Conservation (phyloP, 345 rosid genomes). For the Bruguiera gymnorhiza region DNA sequence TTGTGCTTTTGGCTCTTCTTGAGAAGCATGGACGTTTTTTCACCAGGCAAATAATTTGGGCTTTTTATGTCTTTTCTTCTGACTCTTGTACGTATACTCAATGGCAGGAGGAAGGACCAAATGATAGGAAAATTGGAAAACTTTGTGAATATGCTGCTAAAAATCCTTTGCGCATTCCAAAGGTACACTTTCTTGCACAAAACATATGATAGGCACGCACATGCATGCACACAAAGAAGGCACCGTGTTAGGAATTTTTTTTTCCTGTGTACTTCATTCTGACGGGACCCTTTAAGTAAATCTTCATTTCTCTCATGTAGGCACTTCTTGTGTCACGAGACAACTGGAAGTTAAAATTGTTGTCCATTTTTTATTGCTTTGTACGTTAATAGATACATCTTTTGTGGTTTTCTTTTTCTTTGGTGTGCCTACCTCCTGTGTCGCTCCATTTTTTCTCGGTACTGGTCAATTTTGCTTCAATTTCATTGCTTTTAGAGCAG, state of each 20-base stretch:
- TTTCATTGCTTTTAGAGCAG: neutral
- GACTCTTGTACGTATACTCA: constrained; percentile 2
- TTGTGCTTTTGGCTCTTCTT: neutral
- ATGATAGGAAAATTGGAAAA: constrained; percentile 86
- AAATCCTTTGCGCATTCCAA: constrained; percentile 90
- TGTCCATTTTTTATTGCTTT: neutral
- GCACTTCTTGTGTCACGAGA: too few relatives aligned
- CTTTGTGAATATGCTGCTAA: constrained; percentile 92
- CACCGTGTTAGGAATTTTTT: too few relatives aligned
- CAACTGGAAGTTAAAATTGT: neutral
- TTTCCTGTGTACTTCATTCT: too few relatives aligned
- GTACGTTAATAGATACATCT: neutral
- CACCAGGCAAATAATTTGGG: neutral
- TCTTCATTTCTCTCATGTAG: too few relatives aligned
- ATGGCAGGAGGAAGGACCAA: constrained; percentile 82
- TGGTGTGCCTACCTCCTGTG: neutral
- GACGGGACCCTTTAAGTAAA: too few relatives aligned
- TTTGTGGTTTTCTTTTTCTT: neutral
- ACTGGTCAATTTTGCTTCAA: neutral
- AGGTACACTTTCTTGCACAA: constrained; percentile 46
- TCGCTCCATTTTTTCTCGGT: neutral
- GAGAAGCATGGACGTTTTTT: neutral
- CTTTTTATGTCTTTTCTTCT: neutral
- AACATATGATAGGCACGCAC: constrained; percentile 3
- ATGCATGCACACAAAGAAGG: too few relatives aligned